Evolutionary conservation across 768 basidiomycete species (phyloP).

Genomic region (Tulasnella sp.): DNA sequence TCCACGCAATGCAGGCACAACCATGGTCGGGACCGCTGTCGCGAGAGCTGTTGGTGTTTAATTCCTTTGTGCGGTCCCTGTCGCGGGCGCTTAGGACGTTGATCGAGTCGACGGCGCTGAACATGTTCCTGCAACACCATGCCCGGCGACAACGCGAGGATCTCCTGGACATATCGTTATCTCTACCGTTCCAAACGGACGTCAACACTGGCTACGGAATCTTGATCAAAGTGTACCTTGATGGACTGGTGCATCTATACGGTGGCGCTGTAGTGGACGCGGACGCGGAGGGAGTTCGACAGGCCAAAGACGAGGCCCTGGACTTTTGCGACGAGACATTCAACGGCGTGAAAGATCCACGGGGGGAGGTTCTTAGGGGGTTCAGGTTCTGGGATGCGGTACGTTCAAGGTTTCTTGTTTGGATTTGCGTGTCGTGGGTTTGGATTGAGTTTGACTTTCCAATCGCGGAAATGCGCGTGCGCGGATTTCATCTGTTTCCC

Average conservation of each 20-base stretch:
- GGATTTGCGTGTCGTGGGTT: not conserved
- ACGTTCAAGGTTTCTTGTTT: constrained; percentile 40
- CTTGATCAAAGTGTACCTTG: constrained; percentile 93
- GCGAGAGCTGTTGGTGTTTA: constrained; percentile 95
- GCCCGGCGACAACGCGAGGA: constrained; percentile 86
- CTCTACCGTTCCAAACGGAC: constrained; percentile 91
- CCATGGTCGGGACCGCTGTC: constrained; percentile 96
- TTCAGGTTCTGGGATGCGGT: constrained; percentile 99
- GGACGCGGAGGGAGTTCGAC: constrained; percentile 70
- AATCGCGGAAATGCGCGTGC: constrained; percentile 14
- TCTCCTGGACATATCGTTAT: constrained; percentile 84
- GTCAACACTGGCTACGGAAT: constrained; percentile 98
- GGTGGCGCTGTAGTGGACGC: constrained; percentile 70
- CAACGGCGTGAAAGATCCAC: constrained; percentile 77
- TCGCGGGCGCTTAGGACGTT: constrained; percentile 86
- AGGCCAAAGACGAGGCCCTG: constrained; percentile 82
- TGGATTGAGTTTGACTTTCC: constrained; percentile 20
- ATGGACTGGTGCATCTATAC: constrained; percentile 85
- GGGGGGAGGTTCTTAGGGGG: constrained; percentile 87
- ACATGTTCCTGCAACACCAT: constrained; percentile 88
- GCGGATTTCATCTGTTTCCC: not conserved
- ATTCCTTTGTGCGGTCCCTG: constrained; percentile 91
- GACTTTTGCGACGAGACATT: constrained; percentile 94
- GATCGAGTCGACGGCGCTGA: constrained; percentile 84
- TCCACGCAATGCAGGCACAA: constrained; percentile 53